phyloP scores from a whole-genome alignment of 495 filamentous ascomycete species.

The Penicillium psychrofluorescens region DNA sequence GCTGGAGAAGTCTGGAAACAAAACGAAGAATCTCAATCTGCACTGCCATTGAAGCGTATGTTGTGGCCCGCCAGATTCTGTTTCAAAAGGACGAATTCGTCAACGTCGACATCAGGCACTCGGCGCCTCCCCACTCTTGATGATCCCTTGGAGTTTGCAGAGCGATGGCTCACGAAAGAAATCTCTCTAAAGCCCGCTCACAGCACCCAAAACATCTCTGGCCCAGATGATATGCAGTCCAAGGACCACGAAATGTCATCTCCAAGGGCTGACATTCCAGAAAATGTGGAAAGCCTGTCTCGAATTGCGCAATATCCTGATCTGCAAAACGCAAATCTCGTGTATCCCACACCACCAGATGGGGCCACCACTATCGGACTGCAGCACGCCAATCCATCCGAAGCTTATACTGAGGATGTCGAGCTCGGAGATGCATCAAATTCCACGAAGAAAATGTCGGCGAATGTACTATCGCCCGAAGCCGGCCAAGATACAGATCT shows the following conservation, averaged over 20 bases:
- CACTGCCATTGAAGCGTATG: constrained; percentile 38
- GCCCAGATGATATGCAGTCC: constrained; percentile 22
- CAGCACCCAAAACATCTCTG: constrained; percentile 12
- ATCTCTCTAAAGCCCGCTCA: constrained; percentile 16
- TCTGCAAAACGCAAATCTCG: constrained; percentile 48
- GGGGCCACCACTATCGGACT: constrained; percentile 43
- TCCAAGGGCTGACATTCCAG: constrained; percentile 14
- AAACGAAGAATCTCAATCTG: constrained; percentile 24
- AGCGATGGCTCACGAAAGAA: constrained; percentile 54
- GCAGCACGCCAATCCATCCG: constrained; percentile 14
- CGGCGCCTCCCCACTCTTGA: constrained; percentile 4
- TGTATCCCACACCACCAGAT: constrained; percentile 88
- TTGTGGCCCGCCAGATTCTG: constrained; percentile 43
- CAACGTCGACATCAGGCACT: constrained; percentile 8
- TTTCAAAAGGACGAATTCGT: constrained; percentile 28
- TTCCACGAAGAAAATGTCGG: constrained; percentile 13
- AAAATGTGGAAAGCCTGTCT: constrained; percentile 38
- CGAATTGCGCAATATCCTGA: constrained; percentile 45
- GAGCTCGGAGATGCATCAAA: constrained; percentile 11
- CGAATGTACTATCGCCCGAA: constrained; percentile 13
- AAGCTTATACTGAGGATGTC: constrained; percentile 25
- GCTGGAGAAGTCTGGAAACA: constrained; percentile 30
- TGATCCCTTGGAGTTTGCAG: constrained; percentile 61
- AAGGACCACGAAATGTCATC: constrained; percentile 23
- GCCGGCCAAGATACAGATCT: constrained; percentile 18